phyloP scores from a whole-genome alignment of 805 yeast genomes.

The Metschnikowia colocasiae region DNA sequence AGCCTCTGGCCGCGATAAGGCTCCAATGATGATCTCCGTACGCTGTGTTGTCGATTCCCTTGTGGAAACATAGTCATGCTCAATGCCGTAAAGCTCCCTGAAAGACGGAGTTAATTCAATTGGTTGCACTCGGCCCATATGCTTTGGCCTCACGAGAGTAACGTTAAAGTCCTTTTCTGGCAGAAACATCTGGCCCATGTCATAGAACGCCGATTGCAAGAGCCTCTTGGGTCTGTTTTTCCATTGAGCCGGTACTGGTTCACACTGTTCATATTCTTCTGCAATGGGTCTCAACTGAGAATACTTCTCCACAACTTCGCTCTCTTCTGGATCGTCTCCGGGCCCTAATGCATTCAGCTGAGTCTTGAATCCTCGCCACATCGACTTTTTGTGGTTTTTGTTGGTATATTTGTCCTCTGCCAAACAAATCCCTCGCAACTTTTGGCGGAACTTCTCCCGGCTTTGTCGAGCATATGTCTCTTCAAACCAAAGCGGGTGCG shows the following conservation, averaged over 20 bases:
- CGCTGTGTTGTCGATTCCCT: slow-evolving; percentile 23
- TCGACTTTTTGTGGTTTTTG: slow-evolving; percentile 5
- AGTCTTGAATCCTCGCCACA: slow-evolving; percentile 1
- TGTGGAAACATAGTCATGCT: slow-evolving; percentile 27
- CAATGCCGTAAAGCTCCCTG: slow-evolving; percentile 26
- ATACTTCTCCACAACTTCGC: background rate
- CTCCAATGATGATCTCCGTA: slow-evolving; percentile 31
- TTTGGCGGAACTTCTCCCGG: slow-evolving; percentile 8
- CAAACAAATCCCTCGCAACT: background rate
- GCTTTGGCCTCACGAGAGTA: slow-evolving; percentile 42
- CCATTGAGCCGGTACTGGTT: slow-evolving; percentile 25
- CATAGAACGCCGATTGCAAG: slow-evolving; percentile 36
- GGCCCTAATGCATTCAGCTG: background rate
- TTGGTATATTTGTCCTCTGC: background rate
- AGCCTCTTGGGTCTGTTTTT: slow-evolving; percentile 15
- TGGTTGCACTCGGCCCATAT: slow-evolving; percentile 19
- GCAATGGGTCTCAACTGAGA: slow-evolving; percentile 8
- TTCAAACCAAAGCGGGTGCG: slow-evolving; percentile 82
- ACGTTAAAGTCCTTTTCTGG: slow-evolving; percentile 39
- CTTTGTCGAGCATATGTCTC: slow-evolving; percentile 19
- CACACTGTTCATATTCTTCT: slow-evolving; percentile 26
- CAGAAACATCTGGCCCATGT: slow-evolving; percentile 40
- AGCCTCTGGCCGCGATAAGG: slow-evolving; percentile 21
- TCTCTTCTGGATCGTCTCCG: background rate
- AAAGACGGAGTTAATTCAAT: slow-evolving; percentile 31